Evolutionary conservation across 257 asterid genomes (phyloP), one percentile per base, ranked within the genome.

Genomic region (Solanum etuberosum): DNA sequence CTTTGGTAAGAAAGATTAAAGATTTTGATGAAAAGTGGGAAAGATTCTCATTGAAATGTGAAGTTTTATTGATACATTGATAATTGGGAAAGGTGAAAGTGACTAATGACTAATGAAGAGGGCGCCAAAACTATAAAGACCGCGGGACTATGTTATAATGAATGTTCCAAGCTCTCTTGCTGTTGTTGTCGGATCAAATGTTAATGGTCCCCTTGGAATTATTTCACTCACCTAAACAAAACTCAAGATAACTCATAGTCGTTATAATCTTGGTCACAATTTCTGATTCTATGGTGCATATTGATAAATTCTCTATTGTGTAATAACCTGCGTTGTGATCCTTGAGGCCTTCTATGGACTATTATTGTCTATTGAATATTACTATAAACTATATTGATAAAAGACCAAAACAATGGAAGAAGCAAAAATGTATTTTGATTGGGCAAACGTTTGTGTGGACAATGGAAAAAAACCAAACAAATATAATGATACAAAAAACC

Each of bases 231-330:
- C 0, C 37, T 54, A 20, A 18, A 2, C 4, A 2, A 54, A 54
- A 18, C 63, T 18, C 10, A 54, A 51, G 0, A 54, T 54, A 54
- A 54, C 10, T 18, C n/a, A 18, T 51, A 51, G 0, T 6, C 61
- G n/a, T 51, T 51, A 51, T 16, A 51, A 51, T 51, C 0, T 51
- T 51, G 0, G 0, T 51, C 0, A 51, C 0, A 16, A 15, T 0
- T 0, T 16, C 1, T 18, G 0, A 51, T 0, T 54, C 1, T 54
- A 20, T 54, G n/a, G 1, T 54, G 63, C 54, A 0, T 5, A 18
- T 0, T 0, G 0, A 18, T 54, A 54, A 54, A 54, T 2, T 0
- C 1, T 54, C 0, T 2, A 54, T 54, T 18, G 0, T 54, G 9
- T 54, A 54, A 54, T 54, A 54, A 0, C 7, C 23, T 54, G 1